Conservation (phyloP, 2,329 filamentous ascomycete species). For the Bertia moriformis region DNA sequence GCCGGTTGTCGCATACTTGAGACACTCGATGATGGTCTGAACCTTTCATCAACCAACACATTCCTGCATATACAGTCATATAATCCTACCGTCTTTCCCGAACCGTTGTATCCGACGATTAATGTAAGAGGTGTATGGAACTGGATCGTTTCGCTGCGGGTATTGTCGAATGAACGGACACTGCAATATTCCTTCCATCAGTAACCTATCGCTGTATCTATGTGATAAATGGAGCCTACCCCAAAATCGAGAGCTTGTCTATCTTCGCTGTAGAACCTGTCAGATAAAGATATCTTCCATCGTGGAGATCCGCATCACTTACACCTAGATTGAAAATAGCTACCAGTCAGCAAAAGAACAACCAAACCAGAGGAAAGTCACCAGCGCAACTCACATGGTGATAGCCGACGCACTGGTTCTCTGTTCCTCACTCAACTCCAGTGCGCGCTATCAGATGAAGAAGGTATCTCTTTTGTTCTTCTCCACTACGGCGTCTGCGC, state of each 20-base stretch:
- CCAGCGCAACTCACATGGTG: no score
- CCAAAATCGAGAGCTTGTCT: slow-evolving; percentile 75
- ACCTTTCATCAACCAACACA: background rate
- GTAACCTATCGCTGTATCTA: background rate
- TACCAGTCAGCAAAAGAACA: slow-evolving; percentile 1
- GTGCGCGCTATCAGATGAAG: no score
- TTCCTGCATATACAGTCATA: background rate
- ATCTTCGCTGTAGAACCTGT: slow-evolving; percentile 57
- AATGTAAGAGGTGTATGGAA: slow-evolving; percentile 86
- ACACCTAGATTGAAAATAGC: slow-evolving; percentile 1
- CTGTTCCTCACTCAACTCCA: no score
- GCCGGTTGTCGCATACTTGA: slow-evolving; percentile 94
- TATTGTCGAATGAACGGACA: slow-evolving; percentile 74
- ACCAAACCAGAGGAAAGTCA: background rate
- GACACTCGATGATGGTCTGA: slow-evolving; percentile 87
- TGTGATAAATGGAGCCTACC: slow-evolving; percentile 25
- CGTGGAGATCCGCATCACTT: background rate
- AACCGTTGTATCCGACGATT: slow-evolving; percentile 94
- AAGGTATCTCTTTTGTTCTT: no score
- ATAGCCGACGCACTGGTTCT: no score
- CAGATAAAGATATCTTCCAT: background rate
- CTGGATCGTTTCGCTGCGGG: slow-evolving; percentile 61
- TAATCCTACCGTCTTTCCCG: slow-evolving; percentile 67
- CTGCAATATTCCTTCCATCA: slow-evolving; percentile 15
- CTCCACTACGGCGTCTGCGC: no score